phyloP scores from a whole-genome alignment of 1,284 basidiomycete species.

The Lentinula novae-zelandiae region DNA sequence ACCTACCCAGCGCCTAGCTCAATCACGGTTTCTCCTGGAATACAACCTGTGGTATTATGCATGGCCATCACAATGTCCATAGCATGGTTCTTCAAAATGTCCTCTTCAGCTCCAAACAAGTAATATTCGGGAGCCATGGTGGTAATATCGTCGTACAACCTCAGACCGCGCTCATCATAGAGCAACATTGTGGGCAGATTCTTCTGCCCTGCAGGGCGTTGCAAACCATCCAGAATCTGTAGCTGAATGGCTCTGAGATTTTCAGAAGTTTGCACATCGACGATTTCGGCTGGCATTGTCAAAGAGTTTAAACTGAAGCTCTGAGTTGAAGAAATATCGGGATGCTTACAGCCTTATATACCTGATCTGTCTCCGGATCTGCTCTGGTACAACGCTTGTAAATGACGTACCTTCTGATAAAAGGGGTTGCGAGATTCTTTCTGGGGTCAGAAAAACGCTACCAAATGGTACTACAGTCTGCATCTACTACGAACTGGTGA shows the following conservation, averaged over 20 bases:
- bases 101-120: constrained; percentile 75
- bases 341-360: not conserved
- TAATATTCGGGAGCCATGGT: constrained; percentile 86
- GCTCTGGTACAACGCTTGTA: not conserved
- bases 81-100: constrained; percentile 59
- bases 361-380: not conserved
- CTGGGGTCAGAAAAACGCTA: not conserved
- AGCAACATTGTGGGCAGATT: constrained; percentile 82
- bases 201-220: constrained; percentile 50
- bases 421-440: not conserved
- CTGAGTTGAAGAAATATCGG: not conserved
- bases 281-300: constrained; percentile 45
- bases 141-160: constrained; percentile 83
- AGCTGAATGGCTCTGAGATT: constrained; percentile 36
- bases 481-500: not conserved
- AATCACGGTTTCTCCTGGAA: constrained; percentile 59
- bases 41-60: constrained; percentile 40
- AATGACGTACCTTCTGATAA: constrained; percentile 3
- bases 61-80: constrained; percentile 70
- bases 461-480: not conserved
- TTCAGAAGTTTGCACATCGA: constrained; percentile 43
- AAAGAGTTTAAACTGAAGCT: not conserved
- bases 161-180: constrained; percentile 83
- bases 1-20: constrained; percentile 88
- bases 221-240: constrained; percentile 54